These are phyloP conservation scores for Pezicula radicicola DNA, from an alignment of 2,329 filamentous ascomycete genomes.

Conservation along the genomic window DNA sequence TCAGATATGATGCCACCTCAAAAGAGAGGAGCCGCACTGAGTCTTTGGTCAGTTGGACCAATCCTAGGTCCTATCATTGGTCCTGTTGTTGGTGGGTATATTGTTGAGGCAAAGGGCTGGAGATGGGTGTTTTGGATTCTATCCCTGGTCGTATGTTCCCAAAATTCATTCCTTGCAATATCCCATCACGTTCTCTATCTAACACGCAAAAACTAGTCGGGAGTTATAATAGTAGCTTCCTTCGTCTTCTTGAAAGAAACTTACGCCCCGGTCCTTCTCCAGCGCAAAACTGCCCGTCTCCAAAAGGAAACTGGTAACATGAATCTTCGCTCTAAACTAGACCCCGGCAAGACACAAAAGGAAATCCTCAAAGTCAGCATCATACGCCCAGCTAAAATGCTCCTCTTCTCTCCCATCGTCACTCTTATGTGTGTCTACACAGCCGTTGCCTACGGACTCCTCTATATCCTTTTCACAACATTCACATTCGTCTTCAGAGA, in stretches of 20 bases:
- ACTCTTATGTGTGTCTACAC: constrained; percentile 43
- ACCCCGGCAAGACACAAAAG: too few species aligned
- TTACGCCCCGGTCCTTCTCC: too few species aligned
- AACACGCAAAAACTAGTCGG: constrained; percentile 28
- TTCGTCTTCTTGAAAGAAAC: too few species aligned
- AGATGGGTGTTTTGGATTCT: constrained; percentile 33
- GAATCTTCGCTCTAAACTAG: constrained; percentile 25
- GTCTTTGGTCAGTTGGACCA: constrained; percentile 39
- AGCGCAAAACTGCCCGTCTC: constrained; percentile 17
- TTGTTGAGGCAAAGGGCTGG: constrained; percentile 29
- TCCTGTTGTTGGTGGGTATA: constrained; percentile 29
- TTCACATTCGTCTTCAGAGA: constrained; percentile 44
- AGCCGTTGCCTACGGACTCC: constrained; percentile 45
- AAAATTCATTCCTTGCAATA: too few species aligned
- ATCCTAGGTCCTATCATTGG: constrained; percentile 28
- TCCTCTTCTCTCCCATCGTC: constrained; percentile 29
- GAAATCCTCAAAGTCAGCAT: constrained; percentile 33
- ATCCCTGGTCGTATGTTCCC: constrained; percentile 29
- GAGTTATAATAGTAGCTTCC: constrained; percentile 10
- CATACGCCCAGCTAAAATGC: constrained; percentile 41
- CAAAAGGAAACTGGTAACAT: constrained; percentile 37
- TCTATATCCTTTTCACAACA: constrained; percentile 49
- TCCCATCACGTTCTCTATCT: too few species aligned
- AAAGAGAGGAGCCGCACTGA: constrained; percentile 33
- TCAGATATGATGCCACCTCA: constrained; percentile 33